These are phyloP conservation scores for Fusarium clavum DNA, from an alignment of 2,329 filamentous ascomycete species.

Conservation along the genomic window DNA sequence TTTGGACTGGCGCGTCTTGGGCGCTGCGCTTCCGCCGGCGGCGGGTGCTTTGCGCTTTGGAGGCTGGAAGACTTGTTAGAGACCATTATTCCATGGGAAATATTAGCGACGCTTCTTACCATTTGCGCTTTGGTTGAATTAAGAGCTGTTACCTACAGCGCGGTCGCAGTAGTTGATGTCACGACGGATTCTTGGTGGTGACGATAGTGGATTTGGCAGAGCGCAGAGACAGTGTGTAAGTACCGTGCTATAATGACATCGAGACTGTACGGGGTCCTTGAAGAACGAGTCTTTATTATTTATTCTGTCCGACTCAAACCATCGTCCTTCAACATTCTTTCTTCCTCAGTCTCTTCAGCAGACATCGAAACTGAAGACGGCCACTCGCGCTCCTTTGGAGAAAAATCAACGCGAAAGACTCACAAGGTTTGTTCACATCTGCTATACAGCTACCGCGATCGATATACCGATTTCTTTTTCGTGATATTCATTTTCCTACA, in stretches of 20 bases:
- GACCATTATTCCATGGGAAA: neutral
- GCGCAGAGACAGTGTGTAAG: slow-evolving; percentile 18
- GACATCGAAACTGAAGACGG: neutral
- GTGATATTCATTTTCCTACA: slow-evolving; percentile 6
- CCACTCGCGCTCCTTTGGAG: slow-evolving; percentile 13
- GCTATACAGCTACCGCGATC: neutral
- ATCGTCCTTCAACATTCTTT: neutral
- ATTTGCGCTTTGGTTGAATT: slow-evolving; percentile 25
- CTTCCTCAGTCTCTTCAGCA: slow-evolving; percentile 1
- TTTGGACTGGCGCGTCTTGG: slow-evolving; percentile 75
- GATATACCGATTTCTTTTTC: neutral
- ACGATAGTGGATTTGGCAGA: slow-evolving; percentile 17
- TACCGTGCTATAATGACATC: fast-evolving
- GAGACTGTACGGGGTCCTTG: slow-evolving; percentile 36
- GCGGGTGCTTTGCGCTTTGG: slow-evolving; percentile 63
- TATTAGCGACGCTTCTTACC: slow-evolving; percentile 4
- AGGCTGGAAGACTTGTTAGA: slow-evolving; percentile 53
- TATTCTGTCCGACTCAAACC: slow-evolving; percentile 7
- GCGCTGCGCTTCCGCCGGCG: slow-evolving; percentile 44
- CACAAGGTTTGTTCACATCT: slow-evolving; percentile 37
- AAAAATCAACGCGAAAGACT: slow-evolving; percentile 27
- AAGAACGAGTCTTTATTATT: slow-evolving; percentile 18
- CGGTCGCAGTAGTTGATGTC: slow-evolving; percentile 39
- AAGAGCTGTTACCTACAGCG: slow-evolving; percentile 4
- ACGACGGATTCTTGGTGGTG: slow-evolving; percentile 22